Conservation (phyloP, 257 asterid species). For the Nicotiana obtusifolia region DNA sequence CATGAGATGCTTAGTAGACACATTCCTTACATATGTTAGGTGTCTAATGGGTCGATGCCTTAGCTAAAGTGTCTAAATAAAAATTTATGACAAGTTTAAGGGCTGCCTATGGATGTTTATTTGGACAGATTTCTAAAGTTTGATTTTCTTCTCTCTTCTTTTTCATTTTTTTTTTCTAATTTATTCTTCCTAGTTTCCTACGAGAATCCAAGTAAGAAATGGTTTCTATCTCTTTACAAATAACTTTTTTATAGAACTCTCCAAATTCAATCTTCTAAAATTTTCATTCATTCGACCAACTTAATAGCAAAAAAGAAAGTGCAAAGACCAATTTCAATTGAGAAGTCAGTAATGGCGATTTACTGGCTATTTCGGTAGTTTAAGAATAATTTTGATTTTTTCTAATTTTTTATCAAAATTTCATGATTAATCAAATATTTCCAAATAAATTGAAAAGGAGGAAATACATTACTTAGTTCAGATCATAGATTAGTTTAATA, state of each 20-base stretch:
- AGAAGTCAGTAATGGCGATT: not conserved
- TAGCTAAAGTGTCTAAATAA: not conserved
- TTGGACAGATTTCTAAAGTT: no score
- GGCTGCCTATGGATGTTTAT: not conserved
- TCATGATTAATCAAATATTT: no score
- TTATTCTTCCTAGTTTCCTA: not conserved
- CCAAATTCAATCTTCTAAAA: not conserved
- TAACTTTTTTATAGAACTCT: not conserved
- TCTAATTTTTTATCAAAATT: no score
- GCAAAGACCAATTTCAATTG: not conserved
- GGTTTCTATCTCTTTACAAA: not conserved
- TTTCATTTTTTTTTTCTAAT: not conserved
- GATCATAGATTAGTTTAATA: no score
- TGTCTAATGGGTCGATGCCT: not conserved
- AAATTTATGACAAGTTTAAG: not conserved
- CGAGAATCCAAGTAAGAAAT: not conserved
- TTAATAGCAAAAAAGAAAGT: not conserved
- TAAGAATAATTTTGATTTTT: no score
- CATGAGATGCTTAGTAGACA: not conserved
- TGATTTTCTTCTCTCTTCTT: not conserved
- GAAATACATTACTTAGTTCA: no score
- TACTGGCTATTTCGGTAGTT: not conserved
- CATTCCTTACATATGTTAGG: not conserved
- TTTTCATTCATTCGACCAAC: not conserved
- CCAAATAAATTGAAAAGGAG: no score